Evolutionary conservation across 2,329 filamentous ascomycete genomes (phyloP).

Genomic region (Exophiala alcalophila): DNA sequence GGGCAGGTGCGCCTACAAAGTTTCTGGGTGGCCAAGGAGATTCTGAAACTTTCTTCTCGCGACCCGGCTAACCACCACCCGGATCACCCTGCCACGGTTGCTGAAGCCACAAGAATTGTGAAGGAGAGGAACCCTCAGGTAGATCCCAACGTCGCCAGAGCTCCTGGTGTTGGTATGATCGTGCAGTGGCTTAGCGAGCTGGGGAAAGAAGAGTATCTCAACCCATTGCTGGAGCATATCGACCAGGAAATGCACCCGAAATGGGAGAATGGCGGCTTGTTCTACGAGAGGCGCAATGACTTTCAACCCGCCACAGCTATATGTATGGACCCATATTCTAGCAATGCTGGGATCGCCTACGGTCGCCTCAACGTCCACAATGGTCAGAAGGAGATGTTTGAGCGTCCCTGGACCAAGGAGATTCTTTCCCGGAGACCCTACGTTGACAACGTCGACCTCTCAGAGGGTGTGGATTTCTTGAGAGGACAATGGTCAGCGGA

Average conservation of each 20-base stretch:
- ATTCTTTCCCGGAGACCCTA: slow-evolving; percentile 11
- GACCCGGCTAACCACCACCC: neutral
- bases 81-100: neutral
- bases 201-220: slow-evolving; percentile 10
- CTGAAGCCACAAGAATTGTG: neutral
- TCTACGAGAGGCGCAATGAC: slow-evolving; percentile 17
- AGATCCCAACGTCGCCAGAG: neutral
- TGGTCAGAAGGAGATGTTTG: slow-evolving; percentile 23
- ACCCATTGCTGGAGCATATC: slow-evolving; percentile 12
- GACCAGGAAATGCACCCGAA: slow-evolving; percentile 15
- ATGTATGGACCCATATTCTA: slow-evolving; percentile 14
- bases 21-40: neutral
- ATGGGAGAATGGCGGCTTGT: slow-evolving; percentile 21
- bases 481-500: slow-evolving; percentile 15
- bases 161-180: neutral
- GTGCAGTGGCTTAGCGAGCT: slow-evolving; percentile 8
- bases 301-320: neutral
- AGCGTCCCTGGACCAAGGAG: slow-evolving; percentile 19
- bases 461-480: slow-evolving; percentile 18
- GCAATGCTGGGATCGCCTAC: slow-evolving; percentile 20
- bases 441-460: slow-evolving; percentile 11
- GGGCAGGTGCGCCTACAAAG: slow-evolving; percentile 12
- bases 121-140: neutral
- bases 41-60: neutral
- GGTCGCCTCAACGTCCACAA: slow-evolving; percentile 18